Evolutionary conservation across 805 yeast genomes (phyloP), one percentile per base, ranked within the genome.

Genomic region (Torulaspora gathmanii): DNA sequence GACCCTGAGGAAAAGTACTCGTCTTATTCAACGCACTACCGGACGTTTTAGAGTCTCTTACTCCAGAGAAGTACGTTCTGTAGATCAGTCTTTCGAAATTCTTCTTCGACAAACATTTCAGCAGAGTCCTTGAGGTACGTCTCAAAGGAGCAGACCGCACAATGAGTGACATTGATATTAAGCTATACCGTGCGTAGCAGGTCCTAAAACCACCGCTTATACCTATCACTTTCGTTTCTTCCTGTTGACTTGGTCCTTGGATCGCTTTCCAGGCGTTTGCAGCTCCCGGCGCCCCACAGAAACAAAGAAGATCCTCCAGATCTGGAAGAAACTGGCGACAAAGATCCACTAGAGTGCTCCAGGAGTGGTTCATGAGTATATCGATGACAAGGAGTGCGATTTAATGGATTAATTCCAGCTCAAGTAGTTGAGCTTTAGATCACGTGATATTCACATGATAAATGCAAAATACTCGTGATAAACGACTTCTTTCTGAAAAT

Each of bases 21-120:
- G 42, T 25, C 6, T 38, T 37, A 9, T 37, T 42, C 33, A 30
- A 16, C 16, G 46, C 42, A 11, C 37, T 36, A 8, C 37, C 36
- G 10, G 40, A 39, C 10, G 35, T 11, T n/a, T 38, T 38, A 13
- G 28, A 35, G 13, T 33, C 30, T 4, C 39, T 17, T 13, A 38
- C 34, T 6, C 44, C 44, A 10, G 37, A 40, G 39, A 44, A 46
- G 27, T 50, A 55, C 6, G 54, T 42, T 40, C 58, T 42, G 34
- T 45, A 43, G 12, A 57, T 33, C 15, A 57, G 37, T 22, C 47
- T 49, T 12, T 45, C 49, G 23, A 53, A 40, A 30, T 49, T 47
- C 42, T 46, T 53, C 43, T 44, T 50, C 9, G 59, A 55, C 13
- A 50, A 41, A 35, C 54, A 48, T 39, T 47, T 47, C 11, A 50